A percentile compares a stretch with the other conserved stretches of the same genome.
phyloP scores from a whole-genome alignment of 2,329 filamentous ascomycete species.

The Pyricularia sp. region DNA sequence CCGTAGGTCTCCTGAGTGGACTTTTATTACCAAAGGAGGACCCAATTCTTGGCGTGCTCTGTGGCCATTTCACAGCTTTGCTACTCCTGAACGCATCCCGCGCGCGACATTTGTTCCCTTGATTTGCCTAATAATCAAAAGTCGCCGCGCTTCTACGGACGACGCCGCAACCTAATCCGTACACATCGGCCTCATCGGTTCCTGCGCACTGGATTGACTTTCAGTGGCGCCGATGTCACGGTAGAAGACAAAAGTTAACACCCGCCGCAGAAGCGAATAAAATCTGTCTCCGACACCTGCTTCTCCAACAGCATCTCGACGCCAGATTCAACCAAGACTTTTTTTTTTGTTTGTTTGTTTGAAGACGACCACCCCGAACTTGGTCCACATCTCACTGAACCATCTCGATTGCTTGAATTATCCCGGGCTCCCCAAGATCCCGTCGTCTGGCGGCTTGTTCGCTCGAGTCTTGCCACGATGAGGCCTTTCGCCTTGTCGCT shows the following conservation, averaged over 20 bases:
- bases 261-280: background rate
- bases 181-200: background rate
- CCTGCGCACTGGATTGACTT: background rate
- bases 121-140: background rate
- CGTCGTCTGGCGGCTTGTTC: background rate
- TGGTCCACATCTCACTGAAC: background rate
- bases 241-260: background rate
- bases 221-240: background rate
- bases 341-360: too few species aligned
- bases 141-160: background rate
- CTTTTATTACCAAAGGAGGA: conserved; percentile 1
- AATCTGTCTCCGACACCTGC: background rate
- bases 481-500: conserved; percentile 33
- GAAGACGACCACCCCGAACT: background rate
- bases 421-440: background rate
- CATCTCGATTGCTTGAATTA: background rate
- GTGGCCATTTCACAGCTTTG: background rate
- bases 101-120: background rate
- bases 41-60: background rate
- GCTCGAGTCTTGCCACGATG: conserved; percentile 22
- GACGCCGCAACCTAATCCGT: background rate
- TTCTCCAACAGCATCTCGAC: background rate
- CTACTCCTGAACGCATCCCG: background rate
- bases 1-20: background rate
- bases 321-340: background rate